Base-by-base conservation (phyloP, 441 rosid genomes). In the Breynia disticha region DNA sequence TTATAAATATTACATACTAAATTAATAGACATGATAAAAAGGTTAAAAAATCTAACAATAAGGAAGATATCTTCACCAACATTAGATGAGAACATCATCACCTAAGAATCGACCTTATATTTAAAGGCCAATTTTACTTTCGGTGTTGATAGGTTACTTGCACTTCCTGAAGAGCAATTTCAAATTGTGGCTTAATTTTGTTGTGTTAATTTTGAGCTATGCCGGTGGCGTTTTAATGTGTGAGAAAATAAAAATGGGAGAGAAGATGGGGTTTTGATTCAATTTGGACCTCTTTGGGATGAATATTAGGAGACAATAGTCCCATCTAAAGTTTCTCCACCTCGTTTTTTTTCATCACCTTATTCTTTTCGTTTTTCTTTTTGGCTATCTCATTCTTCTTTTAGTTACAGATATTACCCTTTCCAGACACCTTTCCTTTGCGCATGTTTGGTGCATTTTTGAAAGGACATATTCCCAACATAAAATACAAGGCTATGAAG, bases 251-350 rank as follows among this genome's bases (percentile, higher is more conserved):
- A 17, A 42, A 24, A 12, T 19, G 14, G 5, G 42, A 52, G 61
- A 48, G 56, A 56, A 52, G 54, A 59, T 22, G 58, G 52, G 50
- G 55, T 58, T 61, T 28, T 50, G 52, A 61, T 64, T 57, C 61
- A 75, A 71, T 54, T 28, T 20, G 18, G 75, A 74, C 80, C 19
- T 46, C 48, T 63, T 75, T 73, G 60, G 80, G n/a, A n/a, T n/a
- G n/a, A 70, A 80, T 75, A 75, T 67, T 71, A 55, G 79, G 77
- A 51, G 82, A 77, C 82, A 75, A 46, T 0, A 16, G 66, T 75
- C 80, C 61, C 73, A 74, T 76, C 77, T 64, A 63, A 59, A 57
- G 70, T 63, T 70, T 72, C 74, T 56, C 51, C 50, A 45, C 22
- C 48, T 50, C 50, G 52, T 52, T 37, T 46, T 24, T 14, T 41